phyloP scores from a whole-genome alignment of 495 filamentous ascomycete genomes.

The Neurospora tetrasperma region DNA sequence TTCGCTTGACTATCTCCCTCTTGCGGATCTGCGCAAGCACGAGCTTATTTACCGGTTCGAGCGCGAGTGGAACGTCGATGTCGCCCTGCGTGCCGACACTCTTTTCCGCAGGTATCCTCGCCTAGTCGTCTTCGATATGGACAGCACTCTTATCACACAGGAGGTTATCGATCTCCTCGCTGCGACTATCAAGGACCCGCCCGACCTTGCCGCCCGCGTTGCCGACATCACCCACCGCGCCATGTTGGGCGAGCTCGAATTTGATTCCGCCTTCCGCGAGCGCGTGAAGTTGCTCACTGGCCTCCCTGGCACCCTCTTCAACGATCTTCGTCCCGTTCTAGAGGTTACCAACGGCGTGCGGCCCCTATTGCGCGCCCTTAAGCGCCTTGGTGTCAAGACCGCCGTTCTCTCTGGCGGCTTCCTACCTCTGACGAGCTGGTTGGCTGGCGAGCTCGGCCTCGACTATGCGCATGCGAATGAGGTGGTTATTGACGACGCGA shows the following conservation, averaged over 20 bases:
- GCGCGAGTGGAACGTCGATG: conserved; percentile 78
- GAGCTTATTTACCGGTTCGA: conserved; percentile 75
- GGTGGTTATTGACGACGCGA: conserved; percentile 51
- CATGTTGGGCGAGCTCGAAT: conserved; percentile 97
- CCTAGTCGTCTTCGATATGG: conserved; percentile 94
- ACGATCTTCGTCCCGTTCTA: conserved; percentile 59
- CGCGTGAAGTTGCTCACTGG: conserved; percentile 74
- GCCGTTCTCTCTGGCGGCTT: conserved; percentile 92
- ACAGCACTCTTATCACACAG: conserved; percentile 89
- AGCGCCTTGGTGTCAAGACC: conserved; percentile 66
- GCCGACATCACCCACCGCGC: conserved; percentile 77
- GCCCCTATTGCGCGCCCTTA: conserved; percentile 61
- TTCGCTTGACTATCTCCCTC: conserved; percentile 54
- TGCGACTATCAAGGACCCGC: conserved; percentile 48
- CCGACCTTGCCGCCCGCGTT: conserved; percentile 48
- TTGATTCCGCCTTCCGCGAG: conserved; percentile 66
- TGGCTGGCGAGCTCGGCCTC: conserved; percentile 67
- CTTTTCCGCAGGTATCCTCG: conserved; percentile 69
- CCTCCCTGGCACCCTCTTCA: conserved; percentile 68
- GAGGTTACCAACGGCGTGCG: conserved; percentile 72
- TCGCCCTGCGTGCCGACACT: conserved; percentile 58
- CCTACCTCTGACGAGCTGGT: conserved; percentile 75
- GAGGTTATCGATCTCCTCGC: conserved; percentile 96
- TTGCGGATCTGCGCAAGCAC: conserved; percentile 61
- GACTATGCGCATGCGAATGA: conserved; percentile 86